Evolutionary conservation across 306 rosid genomes (phyloP), one percentile per base, ranked within the genome.

Genomic region (Cicer yamashitae): DNA sequence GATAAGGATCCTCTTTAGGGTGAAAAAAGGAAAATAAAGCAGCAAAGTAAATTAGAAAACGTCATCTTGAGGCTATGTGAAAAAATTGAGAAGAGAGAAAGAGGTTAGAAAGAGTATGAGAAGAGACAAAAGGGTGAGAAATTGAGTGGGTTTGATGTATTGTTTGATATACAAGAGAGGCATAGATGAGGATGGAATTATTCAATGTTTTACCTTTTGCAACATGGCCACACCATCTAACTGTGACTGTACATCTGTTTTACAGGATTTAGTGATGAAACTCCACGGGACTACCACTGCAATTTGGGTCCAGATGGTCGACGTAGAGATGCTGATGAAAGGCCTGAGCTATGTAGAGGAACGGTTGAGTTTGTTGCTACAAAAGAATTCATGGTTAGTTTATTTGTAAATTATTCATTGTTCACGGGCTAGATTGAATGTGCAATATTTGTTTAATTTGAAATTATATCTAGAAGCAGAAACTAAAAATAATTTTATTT

Each of bases 291-390:
- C 81, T 94, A 94, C 89, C 97, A 89, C 85, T 94, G 99, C 88
- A 94, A 94, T 80, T 87, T 94, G 40, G 99, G 99, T 70, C 99
- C 99, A 69, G 99, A 94, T 83, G 98, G 99, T 79, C 88, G 96
- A 63, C 94, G 98, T 40, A 87, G 99, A 78, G 99, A 94, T 88
- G 97, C 92, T 58, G 98, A 94, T 87, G 99, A 92, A 82, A 87
- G 97, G 83, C 93, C 96, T 43, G 99, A 94, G 81, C 81, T 94
- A 59, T 94, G 96, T 79, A 89, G 93, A 86, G 99, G 99, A 88
- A 87, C 99, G 39, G 99, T 94, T 77, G 99, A 94, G 83, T 94
- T 94, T 75, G 93, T 89, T 78, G 99, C 99, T 39, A 88, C 99
- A 30, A 92, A 89, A 82, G 99, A 94, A 70, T 94, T 89, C 75